phyloP scores from a whole-genome alignment of 495 filamentous ascomycete species.

The Friedmanniomyces simplex region DNA sequence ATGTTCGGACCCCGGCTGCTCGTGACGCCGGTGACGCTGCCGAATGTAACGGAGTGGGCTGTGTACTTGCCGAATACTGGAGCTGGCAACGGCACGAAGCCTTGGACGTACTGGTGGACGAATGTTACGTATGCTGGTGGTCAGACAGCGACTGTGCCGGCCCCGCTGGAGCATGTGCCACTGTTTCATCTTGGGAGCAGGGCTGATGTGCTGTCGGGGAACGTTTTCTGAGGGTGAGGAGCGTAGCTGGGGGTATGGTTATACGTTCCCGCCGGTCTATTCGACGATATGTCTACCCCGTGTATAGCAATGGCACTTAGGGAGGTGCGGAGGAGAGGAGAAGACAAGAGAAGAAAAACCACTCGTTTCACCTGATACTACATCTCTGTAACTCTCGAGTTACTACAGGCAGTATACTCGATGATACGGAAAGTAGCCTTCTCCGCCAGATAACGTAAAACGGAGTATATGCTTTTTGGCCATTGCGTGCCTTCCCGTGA shows the following conservation, averaged over 20 bases:
- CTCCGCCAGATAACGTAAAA: too few species aligned
- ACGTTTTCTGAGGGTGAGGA: conserved; percentile 7
- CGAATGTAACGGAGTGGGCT: conserved; percentile 8
- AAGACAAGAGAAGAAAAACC: too few species aligned
- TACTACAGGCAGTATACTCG: too few species aligned
- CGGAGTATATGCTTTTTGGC: too few species aligned
- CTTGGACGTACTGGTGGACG: conserved; percentile 17
- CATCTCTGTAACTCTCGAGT: too few species aligned
- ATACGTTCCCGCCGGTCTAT: background rate
- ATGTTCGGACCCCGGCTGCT: conserved; percentile 12
- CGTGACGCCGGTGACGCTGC: conserved; percentile 10
- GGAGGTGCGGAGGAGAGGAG: too few species aligned
- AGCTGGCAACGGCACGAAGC: background rate
- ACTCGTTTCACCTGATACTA: too few species aligned
- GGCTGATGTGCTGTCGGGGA: conserved; percentile 9
- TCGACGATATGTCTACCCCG: background rate
- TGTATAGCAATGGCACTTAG: too few species aligned
- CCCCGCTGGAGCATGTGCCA: conserved; percentile 12
- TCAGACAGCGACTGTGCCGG: conserved; percentile 10
- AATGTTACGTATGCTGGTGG: conserved; percentile 13
- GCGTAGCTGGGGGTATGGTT: background rate
- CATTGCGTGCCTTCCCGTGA: background rate
- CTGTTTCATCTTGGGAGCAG: conserved; percentile 9
- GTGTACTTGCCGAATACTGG: conserved; percentile 7
- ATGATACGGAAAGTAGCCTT: too few species aligned